phyloP scores from a whole-genome alignment of 352 stramenopile species.

The Aphanomyces cochlioides region DNA sequence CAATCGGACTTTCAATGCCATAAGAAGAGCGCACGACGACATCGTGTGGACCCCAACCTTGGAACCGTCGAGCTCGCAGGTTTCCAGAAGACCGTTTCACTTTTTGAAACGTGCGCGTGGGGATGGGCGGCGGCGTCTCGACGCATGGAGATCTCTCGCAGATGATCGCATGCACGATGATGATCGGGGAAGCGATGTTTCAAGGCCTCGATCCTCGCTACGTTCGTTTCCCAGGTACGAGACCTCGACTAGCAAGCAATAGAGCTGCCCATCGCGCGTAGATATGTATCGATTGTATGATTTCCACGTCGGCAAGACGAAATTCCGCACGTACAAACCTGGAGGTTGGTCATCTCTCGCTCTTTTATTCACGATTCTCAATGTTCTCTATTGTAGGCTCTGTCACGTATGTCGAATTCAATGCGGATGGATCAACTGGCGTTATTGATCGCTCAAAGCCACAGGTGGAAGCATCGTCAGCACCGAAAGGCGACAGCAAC shows the following conservation, averaged over 20 bases:
- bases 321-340: constrained; percentile 36
- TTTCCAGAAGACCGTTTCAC: not conserved
- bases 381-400: not conserved
- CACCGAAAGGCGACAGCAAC: not conserved
- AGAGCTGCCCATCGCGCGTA: not conserved
- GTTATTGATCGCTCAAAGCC: not conserved
- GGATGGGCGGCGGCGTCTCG: constrained; percentile 66
- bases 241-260: not conserved
- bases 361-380: not conserved
- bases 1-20: no score
- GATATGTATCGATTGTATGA: constrained; percentile 79
- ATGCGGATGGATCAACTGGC: constrained; percentile 2
- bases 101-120: not conserved
- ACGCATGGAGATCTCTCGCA: constrained; percentile 70
- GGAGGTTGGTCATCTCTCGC: constrained; percentile 6
- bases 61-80: not conserved
- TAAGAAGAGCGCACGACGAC: not conserved
- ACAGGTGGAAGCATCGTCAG: not conserved
- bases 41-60: not conserved
- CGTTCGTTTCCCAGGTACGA: constrained; percentile 64
- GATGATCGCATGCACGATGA: constrained; percentile 82
- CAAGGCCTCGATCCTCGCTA: constrained; percentile 73
- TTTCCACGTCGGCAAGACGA: constrained; percentile 73
- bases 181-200: constrained; percentile 78
- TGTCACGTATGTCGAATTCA: constrained; percentile 12